Conservation (phyloP, 306 rosid genomes). For the Bauhinia variegata region DNA sequence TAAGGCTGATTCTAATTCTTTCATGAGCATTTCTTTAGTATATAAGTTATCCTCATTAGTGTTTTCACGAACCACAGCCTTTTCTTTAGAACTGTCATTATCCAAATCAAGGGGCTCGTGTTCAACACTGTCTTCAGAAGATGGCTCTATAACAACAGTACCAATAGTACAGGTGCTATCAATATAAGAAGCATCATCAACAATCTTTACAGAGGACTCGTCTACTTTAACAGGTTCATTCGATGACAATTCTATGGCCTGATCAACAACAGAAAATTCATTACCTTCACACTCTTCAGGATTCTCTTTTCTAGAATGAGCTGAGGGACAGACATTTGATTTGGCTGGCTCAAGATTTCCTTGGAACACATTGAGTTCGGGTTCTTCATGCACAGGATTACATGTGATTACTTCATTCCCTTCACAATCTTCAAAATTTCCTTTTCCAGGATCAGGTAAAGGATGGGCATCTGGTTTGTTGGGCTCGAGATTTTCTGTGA, state of each 20-base stretch:
- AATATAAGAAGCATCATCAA: slow-evolving; percentile 47
- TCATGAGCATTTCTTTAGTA: slow-evolving; percentile 65
- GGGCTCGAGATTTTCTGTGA: slow-evolving; percentile 46
- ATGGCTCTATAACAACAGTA: slow-evolving; percentile 36
- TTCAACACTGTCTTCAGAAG: slow-evolving; percentile 38
- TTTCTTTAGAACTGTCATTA: slow-evolving; percentile 41
- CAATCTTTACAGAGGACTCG: slow-evolving; percentile 43
- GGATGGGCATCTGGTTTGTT: slow-evolving; percentile 37
- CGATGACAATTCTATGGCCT: slow-evolving; percentile 54
- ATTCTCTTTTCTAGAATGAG: slow-evolving; percentile 45
- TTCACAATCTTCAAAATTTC: slow-evolving; percentile 31
- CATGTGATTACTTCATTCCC: slow-evolving; percentile 42
- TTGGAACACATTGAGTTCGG: slow-evolving; percentile 41
- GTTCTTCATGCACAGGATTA: slow-evolving; percentile 38
- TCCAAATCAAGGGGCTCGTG: slow-evolving; percentile 40
- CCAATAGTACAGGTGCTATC: slow-evolving; percentile 31
- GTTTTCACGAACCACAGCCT: slow-evolving; percentile 31
- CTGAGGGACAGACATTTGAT: slow-evolving; percentile 27
- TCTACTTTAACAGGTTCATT: slow-evolving; percentile 42
- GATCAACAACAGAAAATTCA: slow-evolving; percentile 58
- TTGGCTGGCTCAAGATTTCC: slow-evolving; percentile 50
- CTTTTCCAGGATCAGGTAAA: slow-evolving; percentile 39
- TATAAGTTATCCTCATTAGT: slow-evolving; percentile 38
- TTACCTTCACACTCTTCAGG: slow-evolving; percentile 46
- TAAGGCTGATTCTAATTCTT: slow-evolving; percentile 82